These are phyloP conservation scores for Aspergillus neotritici DNA, from an alignment of 2,329 filamentous ascomycete species.

Conservation along the genomic window DNA sequence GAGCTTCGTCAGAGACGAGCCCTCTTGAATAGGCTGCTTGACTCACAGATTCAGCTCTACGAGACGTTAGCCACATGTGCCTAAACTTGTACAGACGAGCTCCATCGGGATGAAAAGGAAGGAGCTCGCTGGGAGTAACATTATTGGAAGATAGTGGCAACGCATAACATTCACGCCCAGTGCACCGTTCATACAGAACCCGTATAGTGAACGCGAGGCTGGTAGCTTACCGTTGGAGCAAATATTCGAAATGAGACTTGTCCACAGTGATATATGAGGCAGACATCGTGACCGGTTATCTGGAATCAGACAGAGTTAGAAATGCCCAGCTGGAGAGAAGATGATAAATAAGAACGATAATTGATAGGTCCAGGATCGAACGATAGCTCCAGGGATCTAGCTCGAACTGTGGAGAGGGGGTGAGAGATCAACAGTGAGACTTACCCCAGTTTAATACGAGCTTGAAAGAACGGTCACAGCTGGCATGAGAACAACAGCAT, in stretches of 20 bases:
- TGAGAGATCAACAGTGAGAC: too few species aligned
- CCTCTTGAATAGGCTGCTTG: too few species aligned
- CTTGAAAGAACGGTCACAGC: too few species aligned
- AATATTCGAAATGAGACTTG: constrained; percentile 56
- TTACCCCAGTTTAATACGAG: too few species aligned
- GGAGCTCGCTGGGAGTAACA: neutral
- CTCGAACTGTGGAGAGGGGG: too few species aligned
- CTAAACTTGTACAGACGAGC: neutral
- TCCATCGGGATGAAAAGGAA: constrained; percentile 1
- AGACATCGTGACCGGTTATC: constrained; percentile 17
- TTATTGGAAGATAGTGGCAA: too few species aligned
- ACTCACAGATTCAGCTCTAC: constrained; percentile 13
- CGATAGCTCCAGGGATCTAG: neutral
- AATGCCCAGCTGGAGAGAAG: too few species aligned
- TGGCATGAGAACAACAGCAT: too few species aligned
- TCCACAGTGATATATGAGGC: constrained; percentile 51
- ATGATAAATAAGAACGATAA: too few species aligned
- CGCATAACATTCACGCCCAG: too few species aligned
- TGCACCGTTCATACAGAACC: too few species aligned
- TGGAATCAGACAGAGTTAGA: neutral
- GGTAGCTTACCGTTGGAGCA: constrained; percentile 53
- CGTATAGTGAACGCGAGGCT: too few species aligned
- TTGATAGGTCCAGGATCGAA: neutral
- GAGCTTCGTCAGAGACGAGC: neutral
- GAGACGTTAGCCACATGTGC: neutral